A percentile compares a stretch with the other conserved stretches of the same genome.
Evolutionary conservation across 2,329 filamentous ascomycete species (phyloP).

Genomic region (Calonectria multiphialidica): DNA sequence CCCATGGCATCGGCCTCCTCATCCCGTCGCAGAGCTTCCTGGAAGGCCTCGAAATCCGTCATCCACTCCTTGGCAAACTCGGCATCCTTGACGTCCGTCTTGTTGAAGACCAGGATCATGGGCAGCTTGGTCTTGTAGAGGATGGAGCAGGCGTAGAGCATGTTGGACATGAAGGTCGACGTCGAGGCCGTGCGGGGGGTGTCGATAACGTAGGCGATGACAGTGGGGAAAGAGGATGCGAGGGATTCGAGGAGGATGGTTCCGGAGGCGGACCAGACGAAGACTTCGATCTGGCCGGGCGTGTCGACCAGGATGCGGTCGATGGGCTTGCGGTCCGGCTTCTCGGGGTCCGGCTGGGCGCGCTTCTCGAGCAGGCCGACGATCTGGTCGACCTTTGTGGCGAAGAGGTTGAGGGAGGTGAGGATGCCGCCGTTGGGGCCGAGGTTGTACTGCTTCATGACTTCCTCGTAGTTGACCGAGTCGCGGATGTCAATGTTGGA

Average conservation of each 20-base stretch:
- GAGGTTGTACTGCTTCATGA: slow-evolving; percentile 99
- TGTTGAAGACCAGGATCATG: slow-evolving; percentile 99
- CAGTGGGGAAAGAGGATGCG: slow-evolving; percentile 93
- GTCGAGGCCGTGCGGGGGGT: slow-evolving; percentile 94
- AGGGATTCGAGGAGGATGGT: slow-evolving; percentile 94
- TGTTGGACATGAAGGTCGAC: slow-evolving; percentile 99
- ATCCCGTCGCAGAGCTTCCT: slow-evolving; percentile 84
- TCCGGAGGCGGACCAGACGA: slow-evolving; percentile 97
- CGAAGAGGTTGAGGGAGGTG: slow-evolving; percentile 95
- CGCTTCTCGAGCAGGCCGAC: slow-evolving; percentile 91
- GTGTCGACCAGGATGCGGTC: slow-evolving; percentile 94
- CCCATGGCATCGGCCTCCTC: slow-evolving; percentile 84
- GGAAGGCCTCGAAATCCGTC: slow-evolving; percentile 98
- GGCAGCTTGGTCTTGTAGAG: slow-evolving; percentile 98
- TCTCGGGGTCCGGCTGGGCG: slow-evolving; percentile 71
- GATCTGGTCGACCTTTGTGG: slow-evolving; percentile 98
- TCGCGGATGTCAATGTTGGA: slow-evolving; percentile 99
- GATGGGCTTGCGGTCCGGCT: slow-evolving; percentile 72
- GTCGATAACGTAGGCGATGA: slow-evolving; percentile 97
- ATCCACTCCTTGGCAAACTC: slow-evolving; percentile 98
- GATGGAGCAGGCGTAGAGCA: slow-evolving; percentile 99
- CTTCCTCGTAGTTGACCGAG: slow-evolving; percentile 98
- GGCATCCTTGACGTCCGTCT: slow-evolving; percentile 94
- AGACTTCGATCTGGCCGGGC: slow-evolving; percentile 97
- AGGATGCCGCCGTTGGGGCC: slow-evolving; percentile 97